phyloP scores from a whole-genome alignment of 345 rosid species.

The Citrus trifoliata region DNA sequence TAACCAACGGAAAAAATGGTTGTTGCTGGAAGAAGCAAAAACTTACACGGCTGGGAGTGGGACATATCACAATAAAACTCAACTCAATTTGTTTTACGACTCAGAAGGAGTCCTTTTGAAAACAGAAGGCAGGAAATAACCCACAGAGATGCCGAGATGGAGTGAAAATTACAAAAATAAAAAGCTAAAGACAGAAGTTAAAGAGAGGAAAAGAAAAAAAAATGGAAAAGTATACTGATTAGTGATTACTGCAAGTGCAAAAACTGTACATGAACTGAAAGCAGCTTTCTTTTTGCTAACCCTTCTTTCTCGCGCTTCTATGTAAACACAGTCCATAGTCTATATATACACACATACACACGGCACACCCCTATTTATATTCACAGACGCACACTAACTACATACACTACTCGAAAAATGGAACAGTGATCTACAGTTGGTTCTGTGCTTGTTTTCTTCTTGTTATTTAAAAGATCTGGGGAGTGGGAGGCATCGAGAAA shows the following conservation, averaged over 20 bases:
- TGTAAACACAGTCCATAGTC: background rate
- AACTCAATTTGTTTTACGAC: background rate
- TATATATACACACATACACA: no score
- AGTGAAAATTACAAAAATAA: background rate
- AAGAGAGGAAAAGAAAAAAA: background rate
- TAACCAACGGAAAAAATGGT: background rate
- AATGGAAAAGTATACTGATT: background rate
- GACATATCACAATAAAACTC: background rate
- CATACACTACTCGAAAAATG: background rate
- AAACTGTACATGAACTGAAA: background rate
- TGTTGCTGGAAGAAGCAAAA: no score
- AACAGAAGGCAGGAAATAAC: background rate
- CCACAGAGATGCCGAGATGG: background rate
- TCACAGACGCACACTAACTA: background rate
- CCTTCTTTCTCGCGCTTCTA: background rate
- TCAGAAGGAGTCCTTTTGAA: background rate
- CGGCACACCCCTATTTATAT: background rate
- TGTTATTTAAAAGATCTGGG: conserved; percentile 17
- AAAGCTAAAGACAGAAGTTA: background rate
- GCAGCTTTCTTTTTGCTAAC: background rate
- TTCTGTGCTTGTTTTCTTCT: background rate
- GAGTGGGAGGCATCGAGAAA: background rate
- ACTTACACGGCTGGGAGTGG: no score
- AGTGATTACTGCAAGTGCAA: background rate
- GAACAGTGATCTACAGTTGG: background rate